Evolutionary conservation across 208 protist species (phyloP), one percentile per base, ranked within the genome.

Genomic region (Trypanosoma brucei): DNA sequence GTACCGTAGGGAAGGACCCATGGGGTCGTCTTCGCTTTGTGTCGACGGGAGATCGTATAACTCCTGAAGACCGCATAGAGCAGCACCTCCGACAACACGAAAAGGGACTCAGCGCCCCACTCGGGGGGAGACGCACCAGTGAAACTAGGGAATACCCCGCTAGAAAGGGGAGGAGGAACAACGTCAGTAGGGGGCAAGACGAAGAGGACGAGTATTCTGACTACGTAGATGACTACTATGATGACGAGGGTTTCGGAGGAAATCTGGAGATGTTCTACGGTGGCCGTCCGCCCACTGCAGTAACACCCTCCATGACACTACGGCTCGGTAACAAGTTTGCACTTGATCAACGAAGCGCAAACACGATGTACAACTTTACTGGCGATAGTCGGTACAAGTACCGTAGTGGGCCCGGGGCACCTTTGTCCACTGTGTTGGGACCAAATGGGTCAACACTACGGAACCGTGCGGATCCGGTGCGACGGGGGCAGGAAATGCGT

Each of bases 311-410:
- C 11, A 22, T 22, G 22, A 65, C 75, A 39, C 66, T 67, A 49
- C 44, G 48, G 39, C 65, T 54, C 53, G 64, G 37, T 3, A 72
- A 31, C 55, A 49, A 42, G 14, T n/a, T 48, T 30, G 57, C 66
- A 1, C 50, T 70, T 11, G 71, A 69, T 55, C 84, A 79, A 13
- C 76, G 82, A 8, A 70, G 55, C 0, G 86, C 87, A 33, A 93
- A 93, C 65, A 72, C 84, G 50, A 75, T 93, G 30, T 93, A 79
- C 68, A 68, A 77, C 65, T 78, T 82, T 51, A 93, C 87, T 1
- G 84, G 84, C 2, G 87, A 93, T 71, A 62, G 62, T 33, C 81
- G 84, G 6, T 93, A 88, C 55, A 85, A 86, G 35, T 91, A 72
- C 57, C 54, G 78, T 39, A 67, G 57, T 55, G 65, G 55, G n/a